Evolutionary conservation across 257 asterid species (phyloP), one percentile per base, ranked within the genome.

Genomic region (Misopates orontium): DNA sequence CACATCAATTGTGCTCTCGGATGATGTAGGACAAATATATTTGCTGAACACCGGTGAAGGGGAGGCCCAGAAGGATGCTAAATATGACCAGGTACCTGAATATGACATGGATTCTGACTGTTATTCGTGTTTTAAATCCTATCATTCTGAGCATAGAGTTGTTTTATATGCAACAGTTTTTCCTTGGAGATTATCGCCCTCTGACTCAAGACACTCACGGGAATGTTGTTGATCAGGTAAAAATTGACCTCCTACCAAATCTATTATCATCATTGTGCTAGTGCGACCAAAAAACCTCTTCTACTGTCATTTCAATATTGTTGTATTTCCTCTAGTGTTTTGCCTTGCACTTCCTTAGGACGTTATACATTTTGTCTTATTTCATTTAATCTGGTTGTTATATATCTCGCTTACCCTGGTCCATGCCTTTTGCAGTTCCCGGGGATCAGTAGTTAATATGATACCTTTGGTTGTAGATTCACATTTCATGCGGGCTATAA

Each of bases 111-210:
- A 50, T 71, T 55, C 44, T 14, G 9, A 1, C 69, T 53, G 70
- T 57, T 20, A 56, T 47, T 66, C 51, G 60, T 66, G 66, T 45
- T 44, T 19, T 19, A 51, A 17, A 68, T 10, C 8, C 11, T 55
- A 56, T 44, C 41, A 61, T 73, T 78, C 77, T 78, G 80, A 82
- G 80, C 41, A 42, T 69, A 60, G 47, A 22, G 32, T 22, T 73
- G 14, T 74, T 28, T n/a, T 23, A n/a, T 73, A 62, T 62, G 56
- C 70, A 22, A 79, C 91, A 93, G 99, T 93, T 93, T 80, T 93
- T 93, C 83, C 97, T 93, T 55, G 97, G 99, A 74, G 99, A 93
- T 77, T 93, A 93, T 72, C 95, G 97, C 71, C 95, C 96, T 57
- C 95, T 93, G 72, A 73, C 79, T 64, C 96, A 72, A 75, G 97